A percentile compares a stretch with the other conserved stretches of the same genome.
Evolutionary conservation across 2,329 filamentous ascomycete species (phyloP).

Genomic region (Curvularia verruculosa): DNA sequence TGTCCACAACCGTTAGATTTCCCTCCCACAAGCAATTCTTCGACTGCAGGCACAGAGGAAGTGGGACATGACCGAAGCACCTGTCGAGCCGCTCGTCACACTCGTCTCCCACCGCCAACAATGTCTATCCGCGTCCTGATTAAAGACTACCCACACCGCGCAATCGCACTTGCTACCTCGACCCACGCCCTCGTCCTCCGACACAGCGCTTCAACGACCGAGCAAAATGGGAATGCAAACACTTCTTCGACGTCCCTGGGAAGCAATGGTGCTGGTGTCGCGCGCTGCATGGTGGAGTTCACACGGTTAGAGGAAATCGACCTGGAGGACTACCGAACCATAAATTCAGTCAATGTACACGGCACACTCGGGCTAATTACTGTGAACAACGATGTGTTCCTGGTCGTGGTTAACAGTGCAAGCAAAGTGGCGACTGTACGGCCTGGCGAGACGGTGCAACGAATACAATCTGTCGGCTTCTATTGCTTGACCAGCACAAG

Average conservation of each 20-base stretch:
- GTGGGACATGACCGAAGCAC: slow-evolving; percentile 31
- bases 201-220: slow-evolving; percentile 71
- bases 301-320: slow-evolving; percentile 67
- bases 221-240: slow-evolving; percentile 58
- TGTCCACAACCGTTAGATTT: slow-evolving; percentile 18
- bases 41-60: slow-evolving; percentile 3
- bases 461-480: slow-evolving; percentile 86
- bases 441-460: slow-evolving; percentile 86
- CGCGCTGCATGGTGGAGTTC: slow-evolving; percentile 89
- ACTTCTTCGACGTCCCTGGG: slow-evolving; percentile 62
- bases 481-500: slow-evolving; percentile 85
- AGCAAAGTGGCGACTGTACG: slow-evolving; percentile 79
- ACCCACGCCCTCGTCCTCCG: slow-evolving; percentile 84
- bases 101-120: slow-evolving; percentile 27
- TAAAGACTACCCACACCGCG: slow-evolving; percentile 83
- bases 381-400: slow-evolving; percentile 81
- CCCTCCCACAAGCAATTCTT: slow-evolving; percentile 3
- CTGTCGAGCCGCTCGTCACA: slow-evolving; percentile 12
- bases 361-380: slow-evolving; percentile 90
- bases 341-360: slow-evolving; percentile 76
- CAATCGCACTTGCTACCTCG: slow-evolving; percentile 82
- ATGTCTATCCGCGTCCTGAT: slow-evolving; percentile 75
- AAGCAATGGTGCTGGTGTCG: slow-evolving; percentile 48
- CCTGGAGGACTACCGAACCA: slow-evolving; percentile 75
- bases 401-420: slow-evolving; percentile 85